Percentiles rank a stretch among this genome's conserved stretches.
phyloP scores from a whole-genome alignment of 2,329 filamentous ascomycete species.

The Stachybotrys chartarum region DNA sequence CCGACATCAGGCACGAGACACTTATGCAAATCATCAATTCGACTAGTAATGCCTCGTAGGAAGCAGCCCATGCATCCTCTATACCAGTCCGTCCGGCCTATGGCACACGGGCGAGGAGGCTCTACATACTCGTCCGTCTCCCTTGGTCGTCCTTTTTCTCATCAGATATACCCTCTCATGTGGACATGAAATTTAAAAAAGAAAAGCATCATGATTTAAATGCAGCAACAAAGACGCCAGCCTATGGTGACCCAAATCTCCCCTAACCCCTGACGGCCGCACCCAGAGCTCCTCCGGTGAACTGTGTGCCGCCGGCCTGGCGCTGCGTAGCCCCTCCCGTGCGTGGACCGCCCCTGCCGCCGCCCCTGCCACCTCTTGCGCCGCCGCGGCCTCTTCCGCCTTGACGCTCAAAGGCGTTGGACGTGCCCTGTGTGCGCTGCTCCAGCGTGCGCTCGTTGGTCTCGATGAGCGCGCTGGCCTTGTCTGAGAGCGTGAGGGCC shows the following conservation, averaged over 20 bases:
- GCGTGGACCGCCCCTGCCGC: slow-evolving; percentile 55
- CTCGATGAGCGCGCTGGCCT: slow-evolving; percentile 93
- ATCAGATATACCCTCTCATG: slow-evolving; percentile 21
- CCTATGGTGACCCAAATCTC: background rate
- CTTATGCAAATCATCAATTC: background rate
- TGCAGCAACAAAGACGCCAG: slow-evolving; percentile 22
- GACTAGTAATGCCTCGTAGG: background rate
- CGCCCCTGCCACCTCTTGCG: slow-evolving; percentile 52
- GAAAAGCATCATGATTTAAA: slow-evolving; percentile 14
- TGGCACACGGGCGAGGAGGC: background rate
- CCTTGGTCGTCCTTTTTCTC: slow-evolving; percentile 6
- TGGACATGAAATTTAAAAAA: slow-evolving; percentile 5
- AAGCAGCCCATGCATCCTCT: background rate
- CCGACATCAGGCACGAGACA: no score
- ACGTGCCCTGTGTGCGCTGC: slow-evolving; percentile 91
- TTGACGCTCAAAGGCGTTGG: slow-evolving; percentile 92
- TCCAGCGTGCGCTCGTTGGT: slow-evolving; percentile 95
- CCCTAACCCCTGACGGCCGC: slow-evolving; percentile 53
- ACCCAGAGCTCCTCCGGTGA: slow-evolving; percentile 74
- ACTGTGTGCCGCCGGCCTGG: slow-evolving; percentile 68
- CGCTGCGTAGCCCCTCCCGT: slow-evolving; percentile 52
- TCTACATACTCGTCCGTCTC: background rate
- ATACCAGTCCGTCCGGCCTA: background rate
- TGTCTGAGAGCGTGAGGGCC: slow-evolving; percentile 89
- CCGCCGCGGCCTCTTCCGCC: slow-evolving; percentile 69